These are phyloP conservation scores for Apiospora hydei DNA, from an alignment of 2,329 filamentous ascomycete species.

Conservation along the genomic window DNA sequence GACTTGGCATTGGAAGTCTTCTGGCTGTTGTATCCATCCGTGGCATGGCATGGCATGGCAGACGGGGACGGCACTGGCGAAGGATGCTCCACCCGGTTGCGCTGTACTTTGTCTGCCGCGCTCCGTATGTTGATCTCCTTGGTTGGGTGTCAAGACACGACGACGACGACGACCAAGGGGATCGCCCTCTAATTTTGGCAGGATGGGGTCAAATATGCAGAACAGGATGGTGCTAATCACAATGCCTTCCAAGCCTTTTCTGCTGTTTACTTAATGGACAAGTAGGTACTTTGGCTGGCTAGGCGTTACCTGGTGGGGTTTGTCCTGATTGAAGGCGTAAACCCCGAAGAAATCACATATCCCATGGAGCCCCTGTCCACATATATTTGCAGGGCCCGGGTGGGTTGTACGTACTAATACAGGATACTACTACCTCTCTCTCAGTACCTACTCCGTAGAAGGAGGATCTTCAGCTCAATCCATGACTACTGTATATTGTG, in stretches of 20 bases:
- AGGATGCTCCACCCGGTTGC: neutral
- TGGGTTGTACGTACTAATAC: neutral
- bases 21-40: neutral
- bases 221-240: neutral
- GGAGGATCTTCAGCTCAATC: neutral
- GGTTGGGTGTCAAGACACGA: slow-evolving; percentile 7
- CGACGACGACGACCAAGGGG: neutral
- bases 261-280: neutral
- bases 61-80: neutral
- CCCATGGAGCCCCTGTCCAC: neutral
- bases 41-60: neutral
- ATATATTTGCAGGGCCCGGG: neutral
- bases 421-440: neutral
- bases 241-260: neutral
- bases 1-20: neutral
- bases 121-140: neutral
- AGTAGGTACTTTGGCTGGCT: neutral
- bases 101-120: neutral
- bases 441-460: neutral
- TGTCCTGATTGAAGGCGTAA: neutral
- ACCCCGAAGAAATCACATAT: neutral
- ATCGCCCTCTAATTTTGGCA: slow-evolving; percentile 15
- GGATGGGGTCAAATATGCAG: neutral
- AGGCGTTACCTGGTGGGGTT: slow-evolving; percentile 10
- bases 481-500: neutral